Evolutionary conservation across 129 eudicot species (phyloP), one percentile per base, ranked within the genome.

Genomic region (Helichrysum umbraculigerum): DNA sequence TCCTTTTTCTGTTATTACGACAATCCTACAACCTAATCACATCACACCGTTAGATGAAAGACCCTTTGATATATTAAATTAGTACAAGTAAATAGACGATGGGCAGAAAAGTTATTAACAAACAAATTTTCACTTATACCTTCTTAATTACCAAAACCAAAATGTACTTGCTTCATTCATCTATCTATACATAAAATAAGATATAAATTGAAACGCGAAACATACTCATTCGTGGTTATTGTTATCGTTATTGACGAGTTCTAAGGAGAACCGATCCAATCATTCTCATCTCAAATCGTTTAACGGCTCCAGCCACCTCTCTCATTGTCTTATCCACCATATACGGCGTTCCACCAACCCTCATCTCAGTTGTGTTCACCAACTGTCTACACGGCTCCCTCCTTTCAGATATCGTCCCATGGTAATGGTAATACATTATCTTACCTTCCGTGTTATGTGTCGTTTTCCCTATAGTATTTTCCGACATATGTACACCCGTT

Each of bases 401-500:
- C 9, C 85, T 79, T 66, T 87, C 93, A 2, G 91, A 83, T 79
- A 87, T 87, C 6, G 96, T 77, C 54, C 91, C 89, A 33, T 89
- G 98, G 82, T 92, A 92, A 80, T 92, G 98, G 77, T 87, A 92
- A 85, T 92, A 92, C 71, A 83, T 85, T 69, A 92, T 87, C 51
- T 82, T 83, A 30, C 85, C 83, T 68, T 86, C 93, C 1, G 98
- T 92, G 0, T 84, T 77, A 41, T 90, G 96, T 5, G 88, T 82
- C 12, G 91, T 85, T 17, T 85, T 91, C 0, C 98, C 96, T 2
- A 66, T 54, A 11, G 78, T 81, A 73, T 86, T 92, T 67, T 92
- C 91, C 7, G 91, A 86, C 98, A 87, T 90, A 83, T 92, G 98
- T 44, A 92, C 98, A 16, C 98, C 96, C 0, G 96, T 87, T 5